Conservation (phyloP, 352 stramenopile genomes). For the Phytopythium mirpurense region DNA sequence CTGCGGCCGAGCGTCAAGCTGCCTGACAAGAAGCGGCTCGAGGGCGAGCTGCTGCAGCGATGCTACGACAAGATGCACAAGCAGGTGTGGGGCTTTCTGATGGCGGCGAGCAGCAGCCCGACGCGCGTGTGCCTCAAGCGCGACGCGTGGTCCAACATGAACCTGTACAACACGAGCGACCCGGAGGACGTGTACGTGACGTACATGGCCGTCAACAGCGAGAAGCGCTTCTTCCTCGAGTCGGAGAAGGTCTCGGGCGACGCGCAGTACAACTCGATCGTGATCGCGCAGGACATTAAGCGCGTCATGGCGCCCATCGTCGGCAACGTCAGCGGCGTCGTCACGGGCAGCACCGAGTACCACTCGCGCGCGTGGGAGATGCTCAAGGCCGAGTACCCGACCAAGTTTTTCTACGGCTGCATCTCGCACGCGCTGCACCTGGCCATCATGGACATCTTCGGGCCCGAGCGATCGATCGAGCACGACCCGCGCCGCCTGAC, state of each 20-base stretch:
- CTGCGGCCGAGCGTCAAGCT: conserved; percentile 51
- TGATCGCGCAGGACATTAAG: conserved; percentile 83
- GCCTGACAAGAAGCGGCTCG: conserved; percentile 66
- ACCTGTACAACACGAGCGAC: conserved; percentile 71
- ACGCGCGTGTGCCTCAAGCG: conserved; percentile 69
- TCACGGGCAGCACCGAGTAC: conserved; percentile 71
- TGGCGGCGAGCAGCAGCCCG: conserved; percentile 36
- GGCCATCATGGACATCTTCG: conserved; percentile 82
- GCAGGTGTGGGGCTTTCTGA: conserved; percentile 74
- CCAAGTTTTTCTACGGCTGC: conserved; percentile 86
- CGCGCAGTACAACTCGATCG: conserved; percentile 65
- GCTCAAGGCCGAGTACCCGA: conserved; percentile 78
- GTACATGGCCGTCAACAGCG: conserved; percentile 74
- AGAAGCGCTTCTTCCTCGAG: conserved; percentile 79
- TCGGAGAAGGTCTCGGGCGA: conserved; percentile 64
- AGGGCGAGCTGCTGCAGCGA: conserved; percentile 49
- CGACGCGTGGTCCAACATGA: conserved; percentile 76
- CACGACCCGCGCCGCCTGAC: conserved; percentile 63
- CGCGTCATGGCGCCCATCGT: conserved; percentile 73
- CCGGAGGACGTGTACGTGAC: conserved; percentile 65
- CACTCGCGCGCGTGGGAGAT: conserved; percentile 77
- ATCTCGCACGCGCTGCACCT: conserved; percentile 77
- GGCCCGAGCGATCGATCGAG: conserved; percentile 58
- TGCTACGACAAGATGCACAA: conserved; percentile 87
- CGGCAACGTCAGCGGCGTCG: conserved; percentile 60